Evolutionary conservation across 495 filamentous ascomycete genomes (phyloP), one percentile per base, ranked within the genome.

Genomic region (Bathelium albidoporum): DNA sequence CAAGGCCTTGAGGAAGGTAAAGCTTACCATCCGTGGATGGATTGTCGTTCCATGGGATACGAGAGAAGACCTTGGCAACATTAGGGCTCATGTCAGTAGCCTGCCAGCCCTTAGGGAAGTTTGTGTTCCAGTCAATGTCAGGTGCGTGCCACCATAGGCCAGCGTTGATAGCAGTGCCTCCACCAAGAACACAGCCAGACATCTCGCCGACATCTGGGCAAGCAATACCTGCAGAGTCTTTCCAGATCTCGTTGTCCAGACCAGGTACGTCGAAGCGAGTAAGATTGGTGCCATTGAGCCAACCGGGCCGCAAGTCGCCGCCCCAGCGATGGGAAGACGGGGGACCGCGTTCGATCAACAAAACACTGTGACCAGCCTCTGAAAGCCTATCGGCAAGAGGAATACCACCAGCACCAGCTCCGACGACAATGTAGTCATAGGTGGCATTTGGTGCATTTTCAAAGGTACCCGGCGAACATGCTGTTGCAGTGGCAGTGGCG

Each of bases 261-360:
- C 89, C 89, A 3, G 89, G 89, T n/a, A 91, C 82, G 70, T 92
- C 89, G 68, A 90, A 89, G 32, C 86, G 80, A 43, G 88, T 90
- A 55, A 92, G 76, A 58, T 82, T 81, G 43, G 84, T 85, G 43
- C 84, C 85, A 44, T 79, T 73, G 22, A 89, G 79, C 81, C 88
- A 87, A 32, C 80, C 78, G 32, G 86, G 85, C 65, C 78, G 80
- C 65, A 76, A 74, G 66, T 71, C 80, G 58, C 85, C 85, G 55
- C 84, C 83, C 70, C 77, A 82, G 64, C 79, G 76, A 58, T 79
- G 83, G 18, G 83, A 82, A 39, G 82, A 83, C 59, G 83, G 79
- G 7, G 81, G 80, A 24, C 85, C 85, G 68, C 83, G 83, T 75
- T 89, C 87, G 61, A 88, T 81, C 44, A 89, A 78, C 45, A 89